Evolutionary conservation across 805 yeast species (phyloP).

Genomic region (Yarrowia deformans): DNA sequence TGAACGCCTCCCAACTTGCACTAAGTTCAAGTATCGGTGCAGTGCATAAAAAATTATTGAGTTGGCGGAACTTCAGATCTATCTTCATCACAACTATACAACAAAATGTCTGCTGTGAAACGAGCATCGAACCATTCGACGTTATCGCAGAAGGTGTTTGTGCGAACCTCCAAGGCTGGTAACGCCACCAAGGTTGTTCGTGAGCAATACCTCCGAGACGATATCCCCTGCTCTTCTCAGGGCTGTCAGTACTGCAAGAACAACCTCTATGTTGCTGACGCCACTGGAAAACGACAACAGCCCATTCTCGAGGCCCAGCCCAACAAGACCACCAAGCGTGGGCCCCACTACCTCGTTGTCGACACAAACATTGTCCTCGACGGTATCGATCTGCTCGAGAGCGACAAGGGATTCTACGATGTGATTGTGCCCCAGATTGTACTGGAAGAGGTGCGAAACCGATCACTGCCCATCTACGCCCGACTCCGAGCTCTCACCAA

Average conservation of each 20-base stretch:
- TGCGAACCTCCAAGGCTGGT: slow-evolving; percentile 82
- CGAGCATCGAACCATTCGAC: slow-evolving; percentile 38
- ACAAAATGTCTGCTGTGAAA: slow-evolving; percentile 35
- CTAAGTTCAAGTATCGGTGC: slow-evolving; percentile 30
- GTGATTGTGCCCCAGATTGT: slow-evolving; percentile 96
- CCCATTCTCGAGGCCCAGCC: slow-evolving; percentile 74
- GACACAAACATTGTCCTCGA: slow-evolving; percentile 89
- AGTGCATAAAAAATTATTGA: slow-evolving; percentile 34
- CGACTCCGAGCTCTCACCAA: slow-evolving; percentile 80
- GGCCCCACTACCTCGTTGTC: slow-evolving; percentile 79
- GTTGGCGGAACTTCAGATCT: slow-evolving; percentile 14
- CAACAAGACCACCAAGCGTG: slow-evolving; percentile 55
- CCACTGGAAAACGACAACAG: slow-evolving; percentile 69
- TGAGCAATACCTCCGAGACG: slow-evolving; percentile 91
- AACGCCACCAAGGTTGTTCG: slow-evolving; percentile 89
- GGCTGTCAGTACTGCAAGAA: slow-evolving; percentile 69
- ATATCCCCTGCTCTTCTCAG: slow-evolving; percentile 87
- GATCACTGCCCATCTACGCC: slow-evolving; percentile 86
- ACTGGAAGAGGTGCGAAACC: slow-evolving; percentile 87
- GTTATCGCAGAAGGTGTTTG: slow-evolving; percentile 72
- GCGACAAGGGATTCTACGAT: slow-evolving; percentile 76
- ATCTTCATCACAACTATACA: neutral
- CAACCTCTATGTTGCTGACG: slow-evolving; percentile 61
- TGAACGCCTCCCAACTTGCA: slow-evolving; percentile 1
- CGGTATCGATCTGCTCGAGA: slow-evolving; percentile 90